phyloP scores from a whole-genome alignment of 75 land plant species.

The Pinus albicaulis region DNA sequence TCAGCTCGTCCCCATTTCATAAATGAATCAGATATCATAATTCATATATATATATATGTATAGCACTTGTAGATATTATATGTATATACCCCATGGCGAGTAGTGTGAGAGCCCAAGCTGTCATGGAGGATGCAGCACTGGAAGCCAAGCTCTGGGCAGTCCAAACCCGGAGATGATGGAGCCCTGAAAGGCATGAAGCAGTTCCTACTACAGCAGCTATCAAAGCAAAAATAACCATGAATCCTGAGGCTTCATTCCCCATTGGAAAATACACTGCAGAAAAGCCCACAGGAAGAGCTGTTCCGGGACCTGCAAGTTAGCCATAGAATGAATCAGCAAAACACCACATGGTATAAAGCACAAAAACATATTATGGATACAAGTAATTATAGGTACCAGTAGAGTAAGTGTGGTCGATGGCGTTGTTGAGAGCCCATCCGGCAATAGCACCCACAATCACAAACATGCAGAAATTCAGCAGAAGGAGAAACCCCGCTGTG shows the following conservation, averaged over 20 bases:
- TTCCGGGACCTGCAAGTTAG: conserved; percentile 33
- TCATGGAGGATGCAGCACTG: conserved; percentile 48
- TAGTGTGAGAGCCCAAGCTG: conserved; percentile 69
- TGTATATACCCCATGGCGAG: conserved; percentile 70
- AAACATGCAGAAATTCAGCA: conserved; percentile 52
- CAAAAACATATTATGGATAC: background rate
- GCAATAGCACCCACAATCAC: conserved; percentile 35
- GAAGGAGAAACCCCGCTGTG: background rate
- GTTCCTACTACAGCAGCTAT: conserved; percentile 67
- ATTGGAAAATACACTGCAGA: conserved; percentile 43
- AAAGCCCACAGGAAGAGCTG: conserved; percentile 26
- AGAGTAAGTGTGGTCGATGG: conserved; percentile 30
- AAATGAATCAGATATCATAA: background rate
- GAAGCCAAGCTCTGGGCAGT: conserved; percentile 32
- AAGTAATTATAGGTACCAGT: conserved; percentile 28
- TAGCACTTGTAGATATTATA: no score
- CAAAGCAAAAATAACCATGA: conserved; percentile 56
- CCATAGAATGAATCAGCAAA: no score
- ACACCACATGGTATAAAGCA: background rate
- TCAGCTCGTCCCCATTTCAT: background rate
- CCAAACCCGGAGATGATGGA: conserved; percentile 42
- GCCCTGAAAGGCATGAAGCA: conserved; percentile 52
- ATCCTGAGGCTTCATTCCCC: conserved; percentile 73
- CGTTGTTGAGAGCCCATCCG: conserved; percentile 60
- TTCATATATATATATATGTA: no score